phyloP scores from a whole-genome alignment of 129 eudicot genomes.

The Saposhnikovia divaricata region DNA sequence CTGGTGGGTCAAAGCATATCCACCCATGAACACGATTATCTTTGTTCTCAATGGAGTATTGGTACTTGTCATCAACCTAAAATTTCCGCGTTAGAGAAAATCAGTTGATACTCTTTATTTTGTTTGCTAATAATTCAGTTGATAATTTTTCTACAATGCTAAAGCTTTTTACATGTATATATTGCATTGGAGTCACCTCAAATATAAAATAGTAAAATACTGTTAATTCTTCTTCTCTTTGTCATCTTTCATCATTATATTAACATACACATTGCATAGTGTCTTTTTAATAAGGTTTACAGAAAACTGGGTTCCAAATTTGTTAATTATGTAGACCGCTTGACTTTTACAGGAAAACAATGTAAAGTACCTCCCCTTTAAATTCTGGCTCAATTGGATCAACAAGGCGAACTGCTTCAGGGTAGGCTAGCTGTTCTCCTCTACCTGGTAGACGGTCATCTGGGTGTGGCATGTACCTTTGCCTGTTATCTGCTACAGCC shows the following conservation, averaged over 20 bases:
- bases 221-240: not conserved
- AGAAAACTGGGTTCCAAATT: not conserved
- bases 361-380: conserved; percentile 39
- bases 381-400: conserved; percentile 45
- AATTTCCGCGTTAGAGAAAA: not conserved
- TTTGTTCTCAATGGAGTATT: conserved; percentile 55
- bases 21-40: conserved; percentile 66
- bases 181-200: not conserved
- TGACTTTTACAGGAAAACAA: not conserved
- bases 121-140: not conserved
- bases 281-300: not conserved
- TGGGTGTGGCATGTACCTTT: conserved; percentile 44
- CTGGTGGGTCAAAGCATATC: conserved; percentile 44
- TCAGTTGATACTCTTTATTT: not conserved
- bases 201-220: not conserved
- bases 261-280: not conserved
- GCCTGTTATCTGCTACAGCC: conserved; percentile 44
- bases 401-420: conserved; percentile 51
- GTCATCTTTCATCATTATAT: not conserved
- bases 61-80: conserved; percentile 86
- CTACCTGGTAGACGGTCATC: conserved; percentile 45
- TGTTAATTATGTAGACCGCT: not conserved
- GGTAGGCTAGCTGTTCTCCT: conserved; percentile 44
- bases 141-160: not conserved
- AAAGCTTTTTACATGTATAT: not conserved